Evolutionary conservation across 2,329 filamentous ascomycete genomes (phyloP), one percentile per base, ranked within the genome.

Genomic region (Diaporthe longicolla): DNA sequence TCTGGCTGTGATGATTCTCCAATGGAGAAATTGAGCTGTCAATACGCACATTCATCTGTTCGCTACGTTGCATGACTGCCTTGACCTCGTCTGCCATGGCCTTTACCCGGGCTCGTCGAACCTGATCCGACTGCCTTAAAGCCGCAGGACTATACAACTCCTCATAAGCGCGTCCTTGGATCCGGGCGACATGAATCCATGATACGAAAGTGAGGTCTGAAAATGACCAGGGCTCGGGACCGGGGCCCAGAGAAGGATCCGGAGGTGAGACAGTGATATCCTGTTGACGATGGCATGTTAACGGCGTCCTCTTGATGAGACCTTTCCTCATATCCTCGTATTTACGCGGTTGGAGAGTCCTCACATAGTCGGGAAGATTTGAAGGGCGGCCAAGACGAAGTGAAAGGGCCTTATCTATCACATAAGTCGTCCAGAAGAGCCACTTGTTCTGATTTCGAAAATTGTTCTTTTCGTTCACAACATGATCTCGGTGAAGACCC

Each of bases 381-480:
- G 61, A 24, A 35, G 61, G 61, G 2, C 61, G 61, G 37, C 61
- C 61, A 37, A 66, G 61, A 21, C 61, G 61, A 19, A 66, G 61
- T 35, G 45, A 66, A 21, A 66, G 61, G 6, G 61, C 45, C 26
- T 66, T 66, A n/a, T 66, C 61, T 21, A 66, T 66, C 21, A 66
- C 61, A 52, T 66, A 66, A 19, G 61, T 66, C 21, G 61, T 66
- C 61, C 61, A 66, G 32, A 66, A 66, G 10, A 66, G 61, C 61
- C 61, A 66, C 11, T 52, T 24, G 2, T 35, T 66, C 24, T 11
- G 29, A 37, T 52, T 35, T 3, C 61, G 61, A 37, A 35, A 37
- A 13, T 52, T 3, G 10, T n/a, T 35, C 3, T 13, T 48, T 24
- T 66, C 19, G n/a, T 50, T 50, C 29, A n/a, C 9, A 13, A n/a